These are phyloP conservation scores for Closterium sp. DNA, from an alignment of 139 green algal genomes.

Conservation along the genomic window DNA sequence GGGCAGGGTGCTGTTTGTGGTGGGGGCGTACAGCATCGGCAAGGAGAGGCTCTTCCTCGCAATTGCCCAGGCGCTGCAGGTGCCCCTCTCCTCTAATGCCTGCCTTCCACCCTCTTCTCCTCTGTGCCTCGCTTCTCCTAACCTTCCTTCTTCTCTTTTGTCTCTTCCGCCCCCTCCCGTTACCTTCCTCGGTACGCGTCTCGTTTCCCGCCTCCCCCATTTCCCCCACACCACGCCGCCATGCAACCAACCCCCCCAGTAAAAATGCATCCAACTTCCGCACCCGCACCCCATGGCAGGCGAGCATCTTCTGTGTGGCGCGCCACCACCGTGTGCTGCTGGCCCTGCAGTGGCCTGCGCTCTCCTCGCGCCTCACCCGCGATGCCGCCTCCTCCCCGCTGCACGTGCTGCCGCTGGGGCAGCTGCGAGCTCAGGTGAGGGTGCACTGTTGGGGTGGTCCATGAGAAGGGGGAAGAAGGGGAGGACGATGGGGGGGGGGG, in stretches of 20 bases:
- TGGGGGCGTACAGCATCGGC: conserved; percentile 50
- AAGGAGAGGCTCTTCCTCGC: conserved; percentile 85
- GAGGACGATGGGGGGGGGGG: background rate
- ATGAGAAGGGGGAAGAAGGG: background rate
- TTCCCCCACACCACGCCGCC: too few relatives aligned
- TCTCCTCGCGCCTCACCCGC: background rate
- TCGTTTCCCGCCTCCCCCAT: too few relatives aligned
- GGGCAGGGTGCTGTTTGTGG: conserved; percentile 34
- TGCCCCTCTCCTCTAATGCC: background rate
- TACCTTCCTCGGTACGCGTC: too few relatives aligned
- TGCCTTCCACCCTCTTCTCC: background rate
- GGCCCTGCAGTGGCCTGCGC: conserved; percentile 37
- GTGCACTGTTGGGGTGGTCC: background rate
- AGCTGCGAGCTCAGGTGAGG: background rate
- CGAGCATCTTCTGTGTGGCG: conserved; percentile 24
- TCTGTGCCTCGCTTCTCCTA: too few relatives aligned
- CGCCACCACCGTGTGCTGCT: conserved; percentile 7
- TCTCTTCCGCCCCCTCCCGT: too few relatives aligned
- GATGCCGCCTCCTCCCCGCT: conserved; percentile 17
- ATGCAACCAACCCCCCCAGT: too few relatives aligned
- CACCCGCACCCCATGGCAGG: background rate
- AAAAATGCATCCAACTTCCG: too few relatives aligned
- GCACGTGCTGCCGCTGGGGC: conserved; percentile 32
- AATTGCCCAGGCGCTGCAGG: conserved; percentile 59
- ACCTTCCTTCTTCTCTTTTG: background rate